These are phyloP conservation scores for Ilyonectria sp. DNA, from an alignment of 2,329 filamentous ascomycete species.

Conservation along the genomic window DNA sequence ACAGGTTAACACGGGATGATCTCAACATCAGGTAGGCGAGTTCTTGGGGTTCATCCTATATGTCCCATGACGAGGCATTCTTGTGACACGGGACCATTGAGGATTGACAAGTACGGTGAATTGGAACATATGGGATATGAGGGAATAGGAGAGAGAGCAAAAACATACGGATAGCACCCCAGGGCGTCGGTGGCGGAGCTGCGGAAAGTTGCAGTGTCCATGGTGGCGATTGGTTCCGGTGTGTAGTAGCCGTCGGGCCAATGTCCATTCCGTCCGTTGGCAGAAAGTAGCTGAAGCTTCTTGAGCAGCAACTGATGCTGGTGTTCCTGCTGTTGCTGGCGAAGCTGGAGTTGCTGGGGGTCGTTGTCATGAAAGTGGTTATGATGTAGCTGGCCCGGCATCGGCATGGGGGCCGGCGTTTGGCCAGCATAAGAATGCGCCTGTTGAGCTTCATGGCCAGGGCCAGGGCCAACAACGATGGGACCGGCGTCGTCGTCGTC, in stretches of 20 bases:
- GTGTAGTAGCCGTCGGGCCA: slow-evolving; percentile 48
- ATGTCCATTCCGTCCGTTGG: slow-evolving; percentile 47
- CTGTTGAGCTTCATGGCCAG: slow-evolving; percentile 39
- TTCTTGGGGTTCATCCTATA: neutral
- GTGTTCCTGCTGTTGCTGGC: slow-evolving; percentile 40
- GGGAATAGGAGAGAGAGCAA: slow-evolving; percentile 13
- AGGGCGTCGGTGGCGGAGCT: slow-evolving; percentile 46
- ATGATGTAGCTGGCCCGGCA: slow-evolving; percentile 39
- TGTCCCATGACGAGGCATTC: slow-evolving; percentile 37
- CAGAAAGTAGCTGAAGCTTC: slow-evolving; percentile 45
- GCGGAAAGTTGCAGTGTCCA: slow-evolving; percentile 46
- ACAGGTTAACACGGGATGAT: slow-evolving; percentile 28
- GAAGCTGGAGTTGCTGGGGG: slow-evolving; percentile 31
- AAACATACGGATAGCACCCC: slow-evolving; percentile 48
- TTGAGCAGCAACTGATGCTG: slow-evolving; percentile 46
- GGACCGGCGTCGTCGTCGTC: slow-evolving; percentile 43
- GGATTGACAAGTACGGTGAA: neutral
- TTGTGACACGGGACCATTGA: neutral
- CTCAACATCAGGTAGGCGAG: slow-evolving; percentile 30
- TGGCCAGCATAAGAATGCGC: slow-evolving; percentile 36
- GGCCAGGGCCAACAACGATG: slow-evolving; percentile 24
- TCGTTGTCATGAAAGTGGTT: slow-evolving; percentile 40
- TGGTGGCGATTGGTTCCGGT: slow-evolving; percentile 43
- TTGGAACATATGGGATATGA: neutral
- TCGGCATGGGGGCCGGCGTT: slow-evolving; percentile 40